Evolutionary conservation across 2,329 filamentous ascomycete genomes (phyloP), one percentile per base, ranked within the genome.

Genomic region (Chlorencoelia australis): DNA sequence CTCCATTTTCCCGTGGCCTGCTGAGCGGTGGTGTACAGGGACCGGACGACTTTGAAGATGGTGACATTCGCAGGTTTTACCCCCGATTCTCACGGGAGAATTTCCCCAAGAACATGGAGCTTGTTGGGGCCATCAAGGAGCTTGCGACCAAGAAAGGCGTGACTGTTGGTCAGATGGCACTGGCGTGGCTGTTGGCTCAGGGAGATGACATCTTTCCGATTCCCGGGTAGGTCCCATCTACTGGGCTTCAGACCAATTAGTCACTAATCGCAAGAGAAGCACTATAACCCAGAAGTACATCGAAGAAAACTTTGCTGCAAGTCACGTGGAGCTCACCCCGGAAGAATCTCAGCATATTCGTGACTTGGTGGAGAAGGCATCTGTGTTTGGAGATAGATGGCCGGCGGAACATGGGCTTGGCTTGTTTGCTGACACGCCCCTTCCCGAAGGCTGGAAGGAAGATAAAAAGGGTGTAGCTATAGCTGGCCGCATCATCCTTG

Each of bases 131-230:
- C 14, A 55, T 73, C 28, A 50, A 54, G 3, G 56, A 51, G 8
- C 50, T 73, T 19, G 69, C 68, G 1, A 55, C 64, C 38, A 60
- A 56, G 42, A 73, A 76, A 55, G 60, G 60, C 4, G 56, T 57
- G 22, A 71, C 71, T 0, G 41, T 67, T 0, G 59, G 59, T n/a
- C 62, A 76, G 48, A 47, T 77, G 25, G 66, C 69, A 4, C 56
- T 74, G 35, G 68, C 49, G 7, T 74, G 69, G 68, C 45, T 75
- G 44, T 45, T 73, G 46, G 62, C 61, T 2, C 68, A 72, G 41
- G 67, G 67, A 0, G 60, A 65, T 8, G 66, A 71, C 46, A 59
- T 72, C 35, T 66, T 67, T 46, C 68, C 71, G 0, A 73, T 72
- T 39, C 69, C 69, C 0, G 71, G 71, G 41, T 62, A 61, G 15